A percentile compares a stretch with the other conserved stretches of the same genome.
Evolutionary conservation across 2,329 filamentous ascomycete species (phyloP).

Genomic region (Trichoderma atrobrunneum): DNA sequence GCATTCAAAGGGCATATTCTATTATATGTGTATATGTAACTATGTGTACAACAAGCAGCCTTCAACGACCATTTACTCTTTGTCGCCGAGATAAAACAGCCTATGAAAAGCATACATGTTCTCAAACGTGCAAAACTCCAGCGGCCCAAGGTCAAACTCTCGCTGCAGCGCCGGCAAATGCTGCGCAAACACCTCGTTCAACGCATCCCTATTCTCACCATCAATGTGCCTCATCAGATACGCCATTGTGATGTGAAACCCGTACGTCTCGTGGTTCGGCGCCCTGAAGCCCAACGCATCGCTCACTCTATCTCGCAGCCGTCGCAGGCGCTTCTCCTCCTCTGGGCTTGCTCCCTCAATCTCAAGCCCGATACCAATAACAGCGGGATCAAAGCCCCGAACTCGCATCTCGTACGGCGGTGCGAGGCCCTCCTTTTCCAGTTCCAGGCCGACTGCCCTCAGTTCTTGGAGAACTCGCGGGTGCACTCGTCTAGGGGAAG

Average conservation of each 20-base stretch:
- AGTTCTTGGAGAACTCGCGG: constrained; percentile 19
- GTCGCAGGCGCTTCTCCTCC: constrained; percentile 24
- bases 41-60: neutral
- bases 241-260: constrained; percentile 26
- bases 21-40: neutral
- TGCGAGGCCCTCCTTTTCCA: constrained; percentile 20
- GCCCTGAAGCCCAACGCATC: constrained; percentile 23
- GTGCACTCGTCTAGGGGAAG: constrained; percentile 20
- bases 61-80: neutral
- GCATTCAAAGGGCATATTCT: neutral
- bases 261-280: constrained; percentile 26
- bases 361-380: constrained; percentile 21
- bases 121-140: constrained; percentile 28
- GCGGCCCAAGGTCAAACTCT: constrained; percentile 25
- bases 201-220: constrained; percentile 19
- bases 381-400: neutral
- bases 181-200: constrained; percentile 21
- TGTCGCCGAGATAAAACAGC: constrained; percentile 22
- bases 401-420: constrained; percentile 23
- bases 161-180: constrained; percentile 18
- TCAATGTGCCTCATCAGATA: constrained; percentile 25
- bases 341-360: constrained; percentile 24
- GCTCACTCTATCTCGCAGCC: constrained; percentile 24
- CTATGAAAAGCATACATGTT: constrained; percentile 25
- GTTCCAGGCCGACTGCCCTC: constrained; percentile 8